Evolutionary conservation across 768 basidiomycete species (phyloP), one percentile per base, ranked within the genome.

Genomic region (Daedalea quercina): DNA sequence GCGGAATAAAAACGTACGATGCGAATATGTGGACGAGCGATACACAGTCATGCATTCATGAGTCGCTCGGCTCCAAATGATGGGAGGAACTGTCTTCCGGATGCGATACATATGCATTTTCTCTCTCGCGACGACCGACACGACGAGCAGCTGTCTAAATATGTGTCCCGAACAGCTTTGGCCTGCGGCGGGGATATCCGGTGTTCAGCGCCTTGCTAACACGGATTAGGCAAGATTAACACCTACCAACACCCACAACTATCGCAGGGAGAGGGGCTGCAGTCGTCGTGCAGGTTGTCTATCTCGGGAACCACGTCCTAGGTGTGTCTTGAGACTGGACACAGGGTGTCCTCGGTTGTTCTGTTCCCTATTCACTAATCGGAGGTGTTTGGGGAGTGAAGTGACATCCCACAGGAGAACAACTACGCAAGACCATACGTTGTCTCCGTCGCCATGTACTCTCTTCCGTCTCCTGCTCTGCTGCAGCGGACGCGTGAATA

Each of bases 401-500:
- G 28, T 4, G 28, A 31, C 6, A 31, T 6, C 4, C 28, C 28
- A 31, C 28, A 31, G 28, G 28, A 31, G 28, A 31, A 31, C 28
- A 11, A 31, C 28, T 31, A 31, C 28, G 11, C 28, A 31, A 11
- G 28, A 11, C 28, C 11, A 11, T 11, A 11, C 28, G 28, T 31
- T 31, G 11, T 31, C 28, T 31, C 28, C 28, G 11, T 31, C 28
- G 28, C 46, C 20, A 49, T 49, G 48, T 49, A 49, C 48, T 49
- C 48, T 17, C 48, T 49, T 23, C 48, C 48, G 48, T 20, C 48
- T 19, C 48, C 48, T 3, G 48, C 48, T 23, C 11, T 62, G 31
- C 64, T 66, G 41, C 70, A 70, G 55, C 68, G 72, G 33, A 55
- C 68, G 48, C 69, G 76, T 13, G 70, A 66, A 3, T 55, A 70